These are phyloP conservation scores for Infundibulicybe gibba DNA, from an alignment of 768 basidiomycete genomes.

Conservation along the genomic window DNA sequence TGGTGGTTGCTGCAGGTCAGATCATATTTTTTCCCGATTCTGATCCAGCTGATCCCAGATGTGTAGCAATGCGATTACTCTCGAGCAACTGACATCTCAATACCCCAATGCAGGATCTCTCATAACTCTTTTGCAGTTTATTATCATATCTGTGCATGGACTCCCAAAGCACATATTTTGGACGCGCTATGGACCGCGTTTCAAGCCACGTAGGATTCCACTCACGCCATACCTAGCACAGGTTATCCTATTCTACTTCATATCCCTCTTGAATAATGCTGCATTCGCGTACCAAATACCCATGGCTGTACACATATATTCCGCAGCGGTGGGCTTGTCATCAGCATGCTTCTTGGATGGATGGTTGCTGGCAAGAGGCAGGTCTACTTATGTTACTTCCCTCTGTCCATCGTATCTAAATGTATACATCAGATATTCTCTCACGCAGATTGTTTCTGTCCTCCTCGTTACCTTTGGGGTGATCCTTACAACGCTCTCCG, in stretches of 20 bases:
- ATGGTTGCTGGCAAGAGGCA: conserved; percentile 61
- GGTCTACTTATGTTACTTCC: conserved; percentile 12
- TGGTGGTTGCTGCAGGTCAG: conserved; percentile 83
- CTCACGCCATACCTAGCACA: conserved; percentile 72
- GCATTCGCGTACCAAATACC: conserved; percentile 86
- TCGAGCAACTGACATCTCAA: conserved; percentile 67
- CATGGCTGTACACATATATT: conserved; percentile 95
- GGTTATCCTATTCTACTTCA: conserved; percentile 74
- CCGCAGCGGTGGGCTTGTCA: conserved; percentile 80
- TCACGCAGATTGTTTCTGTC: conserved; percentile 67
- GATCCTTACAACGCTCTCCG: conserved; percentile 76
- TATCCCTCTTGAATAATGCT: conserved; percentile 86
- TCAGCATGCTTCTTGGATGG: conserved; percentile 82
- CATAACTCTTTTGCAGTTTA: conserved; percentile 86
- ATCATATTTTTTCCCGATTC: neutral
- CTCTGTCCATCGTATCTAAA: conserved; percentile 6
- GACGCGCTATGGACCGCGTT: conserved; percentile 46
- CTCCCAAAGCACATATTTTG: conserved; percentile 59
- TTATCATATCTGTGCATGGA: conserved; percentile 71
- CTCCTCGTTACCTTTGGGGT: conserved; percentile 81
- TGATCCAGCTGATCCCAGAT: neutral
- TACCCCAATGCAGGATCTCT: conserved; percentile 75
- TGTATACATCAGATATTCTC: conserved; percentile 49
- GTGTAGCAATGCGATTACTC: conserved; percentile 70
- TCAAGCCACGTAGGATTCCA: conserved; percentile 67